A percentile compares a stretch with the other conserved stretches of the same genome.
Evolutionary conservation across 2,329 filamentous ascomycete genomes (phyloP).

Genomic region (Penicillium sp.): DNA sequence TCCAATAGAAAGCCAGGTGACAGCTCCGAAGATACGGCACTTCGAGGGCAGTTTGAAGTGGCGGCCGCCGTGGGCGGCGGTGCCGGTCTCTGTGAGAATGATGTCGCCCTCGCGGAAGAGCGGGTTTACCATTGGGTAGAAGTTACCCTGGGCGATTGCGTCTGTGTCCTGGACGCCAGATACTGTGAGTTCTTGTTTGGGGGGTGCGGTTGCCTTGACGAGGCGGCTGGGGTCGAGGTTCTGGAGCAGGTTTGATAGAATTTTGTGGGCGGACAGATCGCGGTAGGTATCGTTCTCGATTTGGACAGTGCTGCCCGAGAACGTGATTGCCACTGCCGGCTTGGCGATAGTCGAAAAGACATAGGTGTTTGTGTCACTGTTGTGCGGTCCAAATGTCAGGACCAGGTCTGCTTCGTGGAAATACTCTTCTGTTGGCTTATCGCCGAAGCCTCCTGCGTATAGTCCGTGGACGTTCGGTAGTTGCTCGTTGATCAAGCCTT

Average conservation of each 20-base stretch:
- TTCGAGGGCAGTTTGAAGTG: constrained; percentile 53
- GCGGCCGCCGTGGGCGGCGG: constrained; percentile 55
- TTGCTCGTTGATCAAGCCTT: constrained; percentile 52
- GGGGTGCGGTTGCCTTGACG: constrained; percentile 47
- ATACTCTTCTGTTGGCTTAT: constrained; percentile 31
- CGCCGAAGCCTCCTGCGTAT: constrained; percentile 47
- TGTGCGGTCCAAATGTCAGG: constrained; percentile 36
- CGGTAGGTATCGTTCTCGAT: constrained; percentile 79
- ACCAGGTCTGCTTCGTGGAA: constrained; percentile 44
- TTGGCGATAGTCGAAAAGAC: constrained; percentile 79
- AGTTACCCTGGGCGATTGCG: constrained; percentile 48
- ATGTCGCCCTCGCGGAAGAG: constrained; percentile 56
- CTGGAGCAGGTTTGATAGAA: constrained; percentile 68
- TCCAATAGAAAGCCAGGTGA: constrained; percentile 61
- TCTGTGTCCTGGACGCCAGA: constrained; percentile 45
- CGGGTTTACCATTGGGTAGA: constrained; percentile 49
- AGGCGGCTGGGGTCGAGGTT: constrained; percentile 57
- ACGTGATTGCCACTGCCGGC: constrained; percentile 74
- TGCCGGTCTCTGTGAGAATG: constrained; percentile 59
- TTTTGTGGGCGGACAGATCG: constrained; percentile 72
- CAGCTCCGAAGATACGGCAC: constrained; percentile 50
- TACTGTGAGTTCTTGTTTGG: constrained; percentile 16
- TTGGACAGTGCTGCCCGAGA: constrained; percentile 71
- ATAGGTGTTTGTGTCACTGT: constrained; percentile 52
- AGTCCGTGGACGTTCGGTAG: constrained; percentile 51